Base-by-base conservation (phyloP, 306 rosid genomes). In the Prinsepia uniflora region DNA sequence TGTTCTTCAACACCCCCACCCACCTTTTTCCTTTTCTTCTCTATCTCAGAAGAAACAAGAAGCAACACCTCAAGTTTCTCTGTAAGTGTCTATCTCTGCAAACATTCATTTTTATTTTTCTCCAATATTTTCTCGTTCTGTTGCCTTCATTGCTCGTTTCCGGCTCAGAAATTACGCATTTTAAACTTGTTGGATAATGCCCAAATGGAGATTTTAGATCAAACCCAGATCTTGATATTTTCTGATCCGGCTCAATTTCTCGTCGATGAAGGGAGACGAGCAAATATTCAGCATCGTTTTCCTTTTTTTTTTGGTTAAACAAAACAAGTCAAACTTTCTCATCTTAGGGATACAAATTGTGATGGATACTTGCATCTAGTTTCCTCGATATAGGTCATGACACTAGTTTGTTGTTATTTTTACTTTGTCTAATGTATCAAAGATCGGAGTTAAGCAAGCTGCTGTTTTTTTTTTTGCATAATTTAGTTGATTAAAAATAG, bases 171-270 rank as follows among this genome's bases (percentile, higher is more conserved):
- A 57, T 67, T 82, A 79, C 54, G 86, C 80, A 72, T 84, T 80
- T 50, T 54, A 67, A 73, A 78, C 49, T 53, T 73, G 76, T 19
- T 65, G 73, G 74, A 73, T 67, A 82, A 61, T 75, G 83, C 70
- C 74, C 74, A 59, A 78, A 78, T 82, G 85, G 83, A 19, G 47
- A 74, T 75, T 67, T 44, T 78, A 87, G 90, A 90, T 93, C 96
- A 83, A 81, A 71, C 89, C 83, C 87, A 85, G 97, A 90, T 88
- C 97, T 84, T 87, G 77, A 79, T 79, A 30, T 76, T 63, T 13
- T 75, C 76, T 78, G 90, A 85, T 85, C 89, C 88, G 71, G 75
- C 66, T 56, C 19, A 70, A 68, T 78, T 76, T 66, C 74, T 67
- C 11, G 69, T 73, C 70, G 63, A 67, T 13, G 73, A 58, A 77